These are phyloP conservation scores for Colletotrichum abscissum DNA, from an alignment of 2,329 filamentous ascomycete species.

Conservation along the genomic window DNA sequence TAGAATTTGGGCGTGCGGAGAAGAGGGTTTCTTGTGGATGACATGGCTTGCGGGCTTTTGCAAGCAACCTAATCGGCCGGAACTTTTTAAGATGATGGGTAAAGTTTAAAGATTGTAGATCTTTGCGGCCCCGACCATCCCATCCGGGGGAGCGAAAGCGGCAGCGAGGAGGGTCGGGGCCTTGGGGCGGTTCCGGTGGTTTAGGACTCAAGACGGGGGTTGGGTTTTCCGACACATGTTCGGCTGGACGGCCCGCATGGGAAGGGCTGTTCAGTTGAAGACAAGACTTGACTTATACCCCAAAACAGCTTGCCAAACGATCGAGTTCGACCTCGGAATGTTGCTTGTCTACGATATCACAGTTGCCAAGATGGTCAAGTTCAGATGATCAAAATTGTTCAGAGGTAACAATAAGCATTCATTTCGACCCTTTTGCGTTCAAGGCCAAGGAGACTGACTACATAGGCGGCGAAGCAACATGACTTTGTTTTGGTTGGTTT, in stretches of 20 bases:
- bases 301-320: neutral
- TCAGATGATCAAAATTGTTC: neutral
- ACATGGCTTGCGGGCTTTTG: neutral
- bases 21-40: neutral
- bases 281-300: no score
- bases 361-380: neutral
- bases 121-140: neutral
- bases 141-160: neutral
- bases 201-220: no score
- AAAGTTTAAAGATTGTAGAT: neutral
- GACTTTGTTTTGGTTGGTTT: neutral
- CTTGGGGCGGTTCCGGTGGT: neutral
- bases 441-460: conserved; percentile 31
- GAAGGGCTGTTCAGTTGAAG: neutral
- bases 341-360: neutral
- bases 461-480: conserved; percentile 34
- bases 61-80: neutral
- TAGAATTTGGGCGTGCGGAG: neutral
- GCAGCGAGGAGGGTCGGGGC: neutral
- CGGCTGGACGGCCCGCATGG: neutral
- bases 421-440: conserved; percentile 19
- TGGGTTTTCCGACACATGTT: neutral
- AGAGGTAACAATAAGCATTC: conserved; percentile 24
- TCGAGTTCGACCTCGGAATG: neutral
- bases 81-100: neutral